phyloP scores from a whole-genome alignment of 176 grass and related monocot genomes.

The Lolium perenne region DNA sequence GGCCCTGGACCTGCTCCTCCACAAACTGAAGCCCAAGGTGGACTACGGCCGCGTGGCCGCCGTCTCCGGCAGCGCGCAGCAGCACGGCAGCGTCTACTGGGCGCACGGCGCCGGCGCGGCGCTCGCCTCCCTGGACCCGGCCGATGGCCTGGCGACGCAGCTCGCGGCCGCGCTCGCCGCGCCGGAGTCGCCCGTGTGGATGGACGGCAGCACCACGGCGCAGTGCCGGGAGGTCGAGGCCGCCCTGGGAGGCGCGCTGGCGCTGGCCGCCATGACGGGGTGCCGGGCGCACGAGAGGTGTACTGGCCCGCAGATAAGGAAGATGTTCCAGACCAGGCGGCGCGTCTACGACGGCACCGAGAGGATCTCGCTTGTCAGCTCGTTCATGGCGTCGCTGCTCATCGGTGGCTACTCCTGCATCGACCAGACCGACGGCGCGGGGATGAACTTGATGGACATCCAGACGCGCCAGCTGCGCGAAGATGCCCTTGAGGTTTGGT shows the following conservation, averaged over 20 bases:
- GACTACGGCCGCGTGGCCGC: constrained; percentile 56
- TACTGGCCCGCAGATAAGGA: constrained; percentile 82
- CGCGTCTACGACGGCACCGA: constrained; percentile 63
- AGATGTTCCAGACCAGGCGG: constrained; percentile 56
- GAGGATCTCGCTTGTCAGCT: constrained; percentile 87
- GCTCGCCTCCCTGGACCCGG: constrained; percentile 52
- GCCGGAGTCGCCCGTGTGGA: constrained; percentile 68
- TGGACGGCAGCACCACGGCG: constrained; percentile 69
- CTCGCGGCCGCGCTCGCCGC: constrained; percentile 48
- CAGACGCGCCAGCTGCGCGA: constrained; percentile 52
- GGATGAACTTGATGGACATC: constrained; percentile 98
- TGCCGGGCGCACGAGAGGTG: constrained; percentile 78
- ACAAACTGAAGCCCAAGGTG: constrained; percentile 37
- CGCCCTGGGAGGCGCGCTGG: constrained; percentile 62
- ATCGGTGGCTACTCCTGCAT: constrained; percentile 77
- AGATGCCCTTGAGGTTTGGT: constrained; percentile 66
- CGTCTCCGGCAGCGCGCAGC: constrained; percentile 74
- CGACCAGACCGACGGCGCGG: constrained; percentile 85
- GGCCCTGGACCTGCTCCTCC: constrained; percentile 67
- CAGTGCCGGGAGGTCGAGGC: constrained; percentile 75
- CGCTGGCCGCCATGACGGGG: constrained; percentile 72
- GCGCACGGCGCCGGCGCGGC: constrained; percentile 15
- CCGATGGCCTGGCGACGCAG: constrained; percentile 39
- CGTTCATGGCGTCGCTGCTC: constrained; percentile 82
- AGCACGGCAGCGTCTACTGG: constrained; percentile 84